Evolutionary conservation across 495 filamentous ascomycete genomes (phyloP), one percentile per base, ranked within the genome.

Genomic region (Recurvomyces mirabilis): DNA sequence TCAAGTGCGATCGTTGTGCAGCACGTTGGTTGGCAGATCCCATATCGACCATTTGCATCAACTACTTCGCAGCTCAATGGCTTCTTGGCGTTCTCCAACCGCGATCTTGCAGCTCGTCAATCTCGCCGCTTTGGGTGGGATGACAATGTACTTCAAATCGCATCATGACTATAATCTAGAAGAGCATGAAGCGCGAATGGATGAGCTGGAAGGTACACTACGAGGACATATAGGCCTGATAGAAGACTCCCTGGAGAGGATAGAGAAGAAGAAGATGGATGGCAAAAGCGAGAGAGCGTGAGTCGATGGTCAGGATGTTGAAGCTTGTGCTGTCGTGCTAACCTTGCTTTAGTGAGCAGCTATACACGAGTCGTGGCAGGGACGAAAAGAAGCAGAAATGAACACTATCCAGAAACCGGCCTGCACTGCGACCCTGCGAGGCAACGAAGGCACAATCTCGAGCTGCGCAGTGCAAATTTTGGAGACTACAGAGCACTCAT

Each of bases 161-260:
- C 65, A 65, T 43, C 64, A 64, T 40, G 52, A 62, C 22, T 61
- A 65, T 49, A 65, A 68, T 43, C 58, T 62, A 9, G 58, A 65
- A 53, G 65, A 69, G 41, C 62, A 67, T 49, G 68, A 69, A 46
- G 68, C 67, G 18, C 55, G 66, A 18, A 62, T 65, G 52, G 66
- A 69, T 41, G 68, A 69, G 39, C 50, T 69, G 11, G 67, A 69
- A 50, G 67, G 67, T 3, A 69, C 68, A 3, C 44, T 69, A 23
- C 47, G 68, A 41, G 66, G 67, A 7, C 67, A 71, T 42, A 69
- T 67, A 45, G 66, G 67, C 4, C 33, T 65, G 19, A 68, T 69
- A 28, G 67, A 69, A 45, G 67, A 68, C 36, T 52, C 59, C 7
- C 44, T 71, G 18, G 66, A 68, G 41, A 47, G 65, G 15, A 38